Percentiles rank a stretch among this genome's conserved stretches.
Conservation (phyloP, 768 basidiomycete genomes). For the Xerocomellus amylosporus region DNA sequence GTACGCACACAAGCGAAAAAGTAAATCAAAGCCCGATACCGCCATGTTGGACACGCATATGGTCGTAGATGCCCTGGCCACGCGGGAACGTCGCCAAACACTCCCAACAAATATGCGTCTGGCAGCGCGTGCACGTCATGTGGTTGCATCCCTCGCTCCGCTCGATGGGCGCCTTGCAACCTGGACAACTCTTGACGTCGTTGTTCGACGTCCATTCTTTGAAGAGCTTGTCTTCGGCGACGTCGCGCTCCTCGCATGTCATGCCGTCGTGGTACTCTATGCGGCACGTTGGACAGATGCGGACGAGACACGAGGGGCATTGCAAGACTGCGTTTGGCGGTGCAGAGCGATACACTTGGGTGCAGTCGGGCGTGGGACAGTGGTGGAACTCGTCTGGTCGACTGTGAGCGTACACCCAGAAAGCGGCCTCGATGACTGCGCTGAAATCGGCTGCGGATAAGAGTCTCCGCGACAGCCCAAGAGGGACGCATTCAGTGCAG, state of each 20-base stretch:
- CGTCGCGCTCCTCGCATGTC: constrained; percentile 57
- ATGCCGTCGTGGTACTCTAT: constrained; percentile 63
- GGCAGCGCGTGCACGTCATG: constrained; percentile 72
- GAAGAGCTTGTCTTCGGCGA: constrained; percentile 54
- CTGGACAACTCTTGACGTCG: constrained; percentile 73
- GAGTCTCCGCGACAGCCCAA: constrained; percentile 47
- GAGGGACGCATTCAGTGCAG: constrained; percentile 56
- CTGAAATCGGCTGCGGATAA: constrained; percentile 54
- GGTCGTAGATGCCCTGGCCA: constrained; percentile 71
- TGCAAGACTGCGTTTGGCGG: constrained; percentile 51
- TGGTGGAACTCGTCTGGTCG: constrained; percentile 62
- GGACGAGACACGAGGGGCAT: constrained; percentile 66
- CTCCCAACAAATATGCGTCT: constrained; percentile 79
- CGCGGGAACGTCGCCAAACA: constrained; percentile 68
- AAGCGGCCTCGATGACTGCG: constrained; percentile 54
- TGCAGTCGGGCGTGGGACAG: constrained; percentile 80
- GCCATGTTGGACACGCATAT: constrained; percentile 70
- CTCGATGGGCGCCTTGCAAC: constrained; percentile 69
- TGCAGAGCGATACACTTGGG: constrained; percentile 64
- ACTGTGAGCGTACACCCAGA: constrained; percentile 57
- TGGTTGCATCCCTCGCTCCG: constrained; percentile 78
- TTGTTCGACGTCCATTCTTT: constrained; percentile 59
- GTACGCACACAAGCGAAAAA: background rate
- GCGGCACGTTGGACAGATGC: constrained; percentile 66
- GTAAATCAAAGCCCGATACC: constrained; percentile 46